Conservation (phyloP, 2,329 filamentous ascomycete species). For the Ophiostoma perfectum region DNA sequence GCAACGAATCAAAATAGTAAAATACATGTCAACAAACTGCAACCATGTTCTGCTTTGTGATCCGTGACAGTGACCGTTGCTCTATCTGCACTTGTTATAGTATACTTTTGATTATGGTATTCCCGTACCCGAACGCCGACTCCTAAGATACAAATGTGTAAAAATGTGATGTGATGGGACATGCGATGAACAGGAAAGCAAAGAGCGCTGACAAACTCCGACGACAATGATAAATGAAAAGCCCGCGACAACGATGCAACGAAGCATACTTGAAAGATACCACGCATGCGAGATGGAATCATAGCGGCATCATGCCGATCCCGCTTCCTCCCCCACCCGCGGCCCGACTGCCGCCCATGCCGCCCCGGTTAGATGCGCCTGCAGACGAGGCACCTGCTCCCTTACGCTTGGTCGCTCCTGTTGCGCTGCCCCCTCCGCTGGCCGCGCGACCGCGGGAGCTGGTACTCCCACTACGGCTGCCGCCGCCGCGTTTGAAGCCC, state of each 20-base stretch:
- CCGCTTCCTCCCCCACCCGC: conserved; percentile 17
- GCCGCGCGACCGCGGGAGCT: conserved; percentile 19
- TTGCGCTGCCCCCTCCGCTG: conserved; percentile 26
- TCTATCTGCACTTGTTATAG: too few relatives aligned
- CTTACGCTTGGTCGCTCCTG: conserved; percentile 22
- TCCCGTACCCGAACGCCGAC: too few relatives aligned
- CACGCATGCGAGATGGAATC: conserved; percentile 4
- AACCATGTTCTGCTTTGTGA: too few relatives aligned
- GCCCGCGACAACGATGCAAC: not conserved
- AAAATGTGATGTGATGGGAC: too few relatives aligned
- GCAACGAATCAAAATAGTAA: conserved; percentile 2
- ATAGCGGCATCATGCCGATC: conserved; percentile 29
- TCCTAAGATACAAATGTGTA: too few relatives aligned
- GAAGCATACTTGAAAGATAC: not conserved
- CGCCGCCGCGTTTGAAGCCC: conserved; percentile 19
- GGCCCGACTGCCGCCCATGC: conserved; percentile 5
- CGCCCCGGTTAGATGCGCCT: conserved; percentile 9
- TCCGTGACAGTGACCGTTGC: too few relatives aligned
- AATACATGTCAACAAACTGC: not conserved
- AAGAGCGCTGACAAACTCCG: too few relatives aligned
- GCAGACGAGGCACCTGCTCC: not conserved
- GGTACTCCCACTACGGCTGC: conserved; percentile 21
- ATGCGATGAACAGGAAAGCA: too few relatives aligned
- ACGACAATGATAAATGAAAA: not conserved
- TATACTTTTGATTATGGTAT: too few relatives aligned